Evolutionary conservation across 2,329 filamentous ascomycete genomes (phyloP), one percentile per base, ranked within the genome.

Genomic region (Coniochaeta pulveracea): DNA sequence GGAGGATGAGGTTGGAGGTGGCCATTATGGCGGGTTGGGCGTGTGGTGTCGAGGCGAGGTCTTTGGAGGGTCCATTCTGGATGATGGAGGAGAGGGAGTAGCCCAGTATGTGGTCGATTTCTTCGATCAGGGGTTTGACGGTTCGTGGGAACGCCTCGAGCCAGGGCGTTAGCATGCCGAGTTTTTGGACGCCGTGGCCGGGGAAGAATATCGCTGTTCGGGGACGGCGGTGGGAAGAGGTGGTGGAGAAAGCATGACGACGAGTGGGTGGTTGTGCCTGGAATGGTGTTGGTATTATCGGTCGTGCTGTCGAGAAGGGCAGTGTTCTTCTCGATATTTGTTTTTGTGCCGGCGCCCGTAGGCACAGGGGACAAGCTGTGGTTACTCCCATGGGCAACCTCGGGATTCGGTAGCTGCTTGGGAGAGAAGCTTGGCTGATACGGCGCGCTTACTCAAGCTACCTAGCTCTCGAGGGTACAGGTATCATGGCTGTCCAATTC

Each of bases 21-120:
- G 86, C 85, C 85, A 96, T 93, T 56, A 95, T 94, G 47, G 89
- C 88, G 2, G 89, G 89, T 56, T 96, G 89, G 4, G 89, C 83
- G 52, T 93, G 88, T 43, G 82, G 75, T 4, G 89, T 95, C 37
- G 75, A 72, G 25, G 84, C 93, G 36, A 96, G 73, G 33, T 68
- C 60, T 36, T 74, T 76, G 45, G 82, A 84, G 2, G 89, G 83
- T 0, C 89, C 88, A 18, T 83, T 65, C 38, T 79, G 76, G 45
- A 95, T 94, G 38, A 89, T 69, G 17, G 69, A 65, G 24, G 84
- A 86, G 37, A 96, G 69, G 7, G 28, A 17, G 48, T 79, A 76
- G 45, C 80, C 72, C 47, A 93, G 69, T 17, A 74, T 72, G 26
- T 76, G 63, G 60, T 96, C 85, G 54, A 94, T 86, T 57, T 94